Base-by-base conservation (phyloP, 2,329 filamentous ascomycete genomes). In the Camillea tinctor region DNA sequence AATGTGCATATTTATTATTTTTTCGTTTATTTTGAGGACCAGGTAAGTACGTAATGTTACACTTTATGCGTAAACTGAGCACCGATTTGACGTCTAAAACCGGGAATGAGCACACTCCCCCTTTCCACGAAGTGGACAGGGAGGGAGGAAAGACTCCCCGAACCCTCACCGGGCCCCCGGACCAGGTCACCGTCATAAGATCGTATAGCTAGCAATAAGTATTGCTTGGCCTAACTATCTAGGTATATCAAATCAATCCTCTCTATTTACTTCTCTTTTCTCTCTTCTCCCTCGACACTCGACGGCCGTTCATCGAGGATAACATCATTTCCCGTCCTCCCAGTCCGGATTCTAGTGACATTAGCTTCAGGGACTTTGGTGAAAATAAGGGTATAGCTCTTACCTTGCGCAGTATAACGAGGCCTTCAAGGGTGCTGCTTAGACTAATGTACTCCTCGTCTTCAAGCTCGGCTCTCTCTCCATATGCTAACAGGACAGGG, bases 351-450 rank as follows among this genome's bases (percentile, higher is more conserved):
- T 84, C 82, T 84, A 62, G 40, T 1, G 50, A 23, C 23, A 40
- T 66, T 60, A 66, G 57, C 56, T 36, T 20, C 21, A 11, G 58
- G 48, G 56, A 58, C 36, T 20, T 17, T 4, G 5, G 17, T 20
- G 48, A 44, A 51, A 52, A 26, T 17, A 26, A 4, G 21, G 44
- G 15, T 23, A 50, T 13, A 22, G 9, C 24, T 67, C 85, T 78
- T 84, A 96, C 94, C 92, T 98, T 98, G 83, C 90, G 90, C 76
- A 99, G 81, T 76, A 99, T 98, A 59, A 97, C 94, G 71, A 99
- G 82, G 30, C 95, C 95, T 79, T 99, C 95, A 63, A 99, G 83
- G 56, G 89, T 96, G 79, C 88, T 95, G 74, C 89, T 96, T 72
- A 99, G 80, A 76, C 90, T 92, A 66, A 98, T 89, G 75, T 98